phyloP scores from a whole-genome alignment of 306 rosid genomes.

The Vigna reflexopilosa region DNA sequence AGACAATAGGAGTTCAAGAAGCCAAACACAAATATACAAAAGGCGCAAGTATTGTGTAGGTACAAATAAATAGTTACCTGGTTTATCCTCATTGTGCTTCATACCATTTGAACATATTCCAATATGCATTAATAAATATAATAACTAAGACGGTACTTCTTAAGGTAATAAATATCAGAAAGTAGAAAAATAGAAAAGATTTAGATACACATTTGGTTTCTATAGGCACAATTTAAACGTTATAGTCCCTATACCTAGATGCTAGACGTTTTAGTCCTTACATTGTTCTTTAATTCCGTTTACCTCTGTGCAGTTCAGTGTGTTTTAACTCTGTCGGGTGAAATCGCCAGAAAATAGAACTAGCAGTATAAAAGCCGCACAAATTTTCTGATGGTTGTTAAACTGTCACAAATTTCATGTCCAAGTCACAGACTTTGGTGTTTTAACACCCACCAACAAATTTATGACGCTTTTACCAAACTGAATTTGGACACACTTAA shows the following conservation, averaged over 20 bases:
- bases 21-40: neutral
- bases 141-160: neutral
- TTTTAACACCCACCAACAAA: too few relatives aligned
- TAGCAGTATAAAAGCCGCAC: neutral
- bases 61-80: neutral
- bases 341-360: neutral
- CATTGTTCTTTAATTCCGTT: too few relatives aligned
- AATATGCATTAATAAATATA: neutral
- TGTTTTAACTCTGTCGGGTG: too few relatives aligned
- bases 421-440: too few relatives aligned
- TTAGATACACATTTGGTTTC: too few relatives aligned
- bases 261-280: too few relatives aligned
- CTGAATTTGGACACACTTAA: neutral
- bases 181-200: too few relatives aligned
- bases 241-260: too few relatives aligned
- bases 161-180: neutral
- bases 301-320: too few relatives aligned
- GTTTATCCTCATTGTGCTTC: neutral
- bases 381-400: neutral
- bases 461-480: neutral
- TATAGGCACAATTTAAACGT: too few relatives aligned
- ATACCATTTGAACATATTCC: neutral
- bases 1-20: constrained; percentile 10
- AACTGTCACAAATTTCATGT: neutral
- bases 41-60: neutral